A percentile compares a stretch with the other conserved stretches of the same genome.
These are phyloP conservation scores for Pleomassaria siparia DNA, from an alignment of 2,329 filamentous ascomycete genomes.

Conservation along the genomic window DNA sequence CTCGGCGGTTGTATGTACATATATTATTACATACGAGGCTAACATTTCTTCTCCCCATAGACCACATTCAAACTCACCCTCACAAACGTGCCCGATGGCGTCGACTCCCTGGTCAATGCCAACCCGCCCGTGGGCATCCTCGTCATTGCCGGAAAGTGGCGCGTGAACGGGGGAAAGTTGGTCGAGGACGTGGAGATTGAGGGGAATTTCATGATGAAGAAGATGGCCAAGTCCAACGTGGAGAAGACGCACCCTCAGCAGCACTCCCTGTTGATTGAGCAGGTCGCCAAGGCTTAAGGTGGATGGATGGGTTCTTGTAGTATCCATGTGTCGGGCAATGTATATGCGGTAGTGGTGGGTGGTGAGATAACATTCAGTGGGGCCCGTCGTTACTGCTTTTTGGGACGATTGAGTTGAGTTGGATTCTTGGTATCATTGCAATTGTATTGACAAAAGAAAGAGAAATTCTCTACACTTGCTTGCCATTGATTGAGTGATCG, in stretches of 20 bases:
- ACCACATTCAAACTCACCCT: constrained; percentile 47
- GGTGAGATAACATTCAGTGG: no score
- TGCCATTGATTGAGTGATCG: no score
- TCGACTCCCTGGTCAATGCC: constrained; percentile 43
- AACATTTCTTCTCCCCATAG: constrained; percentile 12
- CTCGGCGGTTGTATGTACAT: not conserved
- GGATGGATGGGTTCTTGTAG: not conserved
- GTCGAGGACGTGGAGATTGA: constrained; percentile 46
- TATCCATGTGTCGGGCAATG: not conserved
- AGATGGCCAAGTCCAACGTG: constrained; percentile 44
- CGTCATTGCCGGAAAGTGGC: constrained; percentile 43
- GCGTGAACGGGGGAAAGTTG: constrained; percentile 33
- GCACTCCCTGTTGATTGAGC: constrained; percentile 38
- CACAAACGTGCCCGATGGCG: constrained; percentile 36
- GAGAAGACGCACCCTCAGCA: constrained; percentile 45
- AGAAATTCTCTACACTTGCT: no score
- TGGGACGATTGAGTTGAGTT: no score
- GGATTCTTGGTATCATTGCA: no score
- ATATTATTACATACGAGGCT: not conserved
- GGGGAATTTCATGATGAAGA: constrained; percentile 47
- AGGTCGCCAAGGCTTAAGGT: constrained; percentile 22
- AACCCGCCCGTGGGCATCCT: constrained; percentile 43
- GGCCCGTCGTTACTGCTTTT: no score
- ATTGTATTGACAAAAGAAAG: no score
- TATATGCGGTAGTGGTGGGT: no score